Percentiles rank a stretch among this genome's conserved stretches.
Evolutionary conservation across 116 monocot species (phyloP).

Genomic region (Thalassia testudinum): DNA sequence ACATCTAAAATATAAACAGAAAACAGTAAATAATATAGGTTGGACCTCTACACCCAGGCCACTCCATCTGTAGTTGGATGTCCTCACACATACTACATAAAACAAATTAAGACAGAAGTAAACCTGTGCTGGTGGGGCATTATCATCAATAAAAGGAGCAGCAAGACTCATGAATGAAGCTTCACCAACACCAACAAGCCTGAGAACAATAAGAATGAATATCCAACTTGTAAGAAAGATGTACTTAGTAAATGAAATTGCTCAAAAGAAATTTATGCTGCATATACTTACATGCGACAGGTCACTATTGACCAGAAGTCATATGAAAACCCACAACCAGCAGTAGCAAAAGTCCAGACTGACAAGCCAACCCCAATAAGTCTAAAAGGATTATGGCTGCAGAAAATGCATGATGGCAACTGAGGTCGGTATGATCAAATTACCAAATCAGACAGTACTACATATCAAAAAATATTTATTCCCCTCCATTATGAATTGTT

Average conservation of each 20-base stretch:
- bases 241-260: too few species aligned
- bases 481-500: not conserved
- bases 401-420: slow-evolving; percentile 1
- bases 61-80: too few species aligned
- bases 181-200: slow-evolving; percentile 98
- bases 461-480: not conserved
- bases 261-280: too few species aligned
- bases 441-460: not conserved
- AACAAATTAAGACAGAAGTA: not conserved
- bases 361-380: slow-evolving; percentile 91
- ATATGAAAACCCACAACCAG: slow-evolving; percentile 89
- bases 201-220: slow-evolving; percentile 7
- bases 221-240: too few species aligned
- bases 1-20: too few species aligned
- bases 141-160: slow-evolving; percentile 97
- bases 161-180: slow-evolving; percentile 99
- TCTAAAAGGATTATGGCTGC: slow-evolving; percentile 93
- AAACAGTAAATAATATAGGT: too few species aligned
- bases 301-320: slow-evolving; percentile 96
- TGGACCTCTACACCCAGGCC: too few species aligned
- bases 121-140: slow-evolving; percentile 83
- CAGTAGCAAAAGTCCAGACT: slow-evolving; percentile 89
- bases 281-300: slow-evolving; percentile 73
- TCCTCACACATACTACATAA: too few species aligned
- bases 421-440: not conserved